phyloP scores from a whole-genome alignment of 2,329 filamentous ascomycete genomes.

The Sporothrix brunneoviolacea region DNA sequence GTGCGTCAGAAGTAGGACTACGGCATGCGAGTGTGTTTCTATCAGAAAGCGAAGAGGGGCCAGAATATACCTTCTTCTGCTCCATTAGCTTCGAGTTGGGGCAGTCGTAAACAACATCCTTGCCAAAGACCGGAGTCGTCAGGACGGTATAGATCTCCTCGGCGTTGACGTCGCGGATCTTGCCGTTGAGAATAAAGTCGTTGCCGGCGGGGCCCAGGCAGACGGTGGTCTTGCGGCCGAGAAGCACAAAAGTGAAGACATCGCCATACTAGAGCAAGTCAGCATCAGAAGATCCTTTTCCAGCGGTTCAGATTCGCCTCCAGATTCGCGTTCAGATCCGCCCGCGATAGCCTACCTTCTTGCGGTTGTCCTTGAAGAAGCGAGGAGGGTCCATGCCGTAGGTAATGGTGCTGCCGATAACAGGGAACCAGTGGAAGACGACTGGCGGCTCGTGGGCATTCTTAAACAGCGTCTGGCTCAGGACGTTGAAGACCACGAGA shows the following conservation, averaged over 20 bases:
- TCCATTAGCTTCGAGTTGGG: conserved; percentile 82
- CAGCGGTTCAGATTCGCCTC: no score
- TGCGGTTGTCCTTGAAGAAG: conserved; percentile 70
- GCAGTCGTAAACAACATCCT: conserved; percentile 76
- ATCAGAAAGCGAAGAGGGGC: not conserved
- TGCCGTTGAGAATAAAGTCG: conserved; percentile 51
- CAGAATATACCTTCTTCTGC: conserved; percentile 70
- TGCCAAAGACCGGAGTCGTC: conserved; percentile 59
- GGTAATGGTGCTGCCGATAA: conserved; percentile 83
- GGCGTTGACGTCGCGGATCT: conserved; percentile 44
- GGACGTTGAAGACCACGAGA: conserved; percentile 68
- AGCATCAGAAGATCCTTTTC: no score
- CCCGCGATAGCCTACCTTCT: conserved; percentile 49
- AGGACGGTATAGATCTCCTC: conserved; percentile 48
- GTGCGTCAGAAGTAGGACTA: not conserved
- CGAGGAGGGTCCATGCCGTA: conserved; percentile 92
- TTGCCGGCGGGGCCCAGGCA: conserved; percentile 46
- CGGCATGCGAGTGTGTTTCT: conserved; percentile 12
- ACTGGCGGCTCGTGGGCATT: conserved; percentile 75
- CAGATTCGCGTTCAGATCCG: no score
- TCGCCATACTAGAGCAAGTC: conserved; percentile 46
- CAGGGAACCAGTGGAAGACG: conserved; percentile 74
- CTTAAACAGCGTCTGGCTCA: conserved; percentile 71
- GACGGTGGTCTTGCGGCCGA: conserved; percentile 44
- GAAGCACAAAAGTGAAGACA: conserved; percentile 47